Conservation (phyloP, 495 filamentous ascomycete species). For the Neurospora sp. region DNA sequence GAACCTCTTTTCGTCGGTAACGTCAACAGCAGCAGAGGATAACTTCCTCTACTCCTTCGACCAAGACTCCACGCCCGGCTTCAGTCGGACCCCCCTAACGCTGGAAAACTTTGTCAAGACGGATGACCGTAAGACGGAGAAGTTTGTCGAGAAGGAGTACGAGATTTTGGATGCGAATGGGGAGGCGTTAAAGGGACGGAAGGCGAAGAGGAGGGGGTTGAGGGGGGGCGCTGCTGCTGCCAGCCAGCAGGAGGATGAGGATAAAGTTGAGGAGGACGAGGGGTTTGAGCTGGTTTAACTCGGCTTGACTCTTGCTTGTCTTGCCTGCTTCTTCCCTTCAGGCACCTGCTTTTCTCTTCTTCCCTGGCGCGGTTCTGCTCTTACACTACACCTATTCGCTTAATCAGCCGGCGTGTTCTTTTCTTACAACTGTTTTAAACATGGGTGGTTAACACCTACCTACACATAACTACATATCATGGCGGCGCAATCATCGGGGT, state of each 20-base stretch:
- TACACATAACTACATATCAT: not conserved
- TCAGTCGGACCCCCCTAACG: slow-evolving; percentile 16
- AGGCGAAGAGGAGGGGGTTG: slow-evolving; percentile 19
- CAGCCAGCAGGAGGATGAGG: not conserved
- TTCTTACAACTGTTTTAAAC: not conserved
- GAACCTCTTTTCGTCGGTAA: slow-evolving; percentile 14
- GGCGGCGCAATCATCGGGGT: not conserved
- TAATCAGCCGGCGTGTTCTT: not conserved
- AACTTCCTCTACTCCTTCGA: slow-evolving; percentile 36
- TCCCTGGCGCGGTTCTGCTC: not conserved
- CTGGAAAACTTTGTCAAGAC: slow-evolving; percentile 36
- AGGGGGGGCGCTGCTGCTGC: not conserved
- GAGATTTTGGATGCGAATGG: slow-evolving; percentile 36
- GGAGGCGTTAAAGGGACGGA: slow-evolving; percentile 31
- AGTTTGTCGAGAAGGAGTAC: slow-evolving; percentile 38
- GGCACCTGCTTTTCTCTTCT: not conserved
- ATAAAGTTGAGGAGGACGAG: slow-evolving; percentile 26
- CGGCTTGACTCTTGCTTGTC: not conserved
- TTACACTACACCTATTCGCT: not conserved
- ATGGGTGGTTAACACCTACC: not conserved
- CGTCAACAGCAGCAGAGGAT: slow-evolving; percentile 15
- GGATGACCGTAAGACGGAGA: slow-evolving; percentile 29
- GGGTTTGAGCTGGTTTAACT: slow-evolving; percentile 36
- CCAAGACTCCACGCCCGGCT: slow-evolving; percentile 25
- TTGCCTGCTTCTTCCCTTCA: not conserved